These are phyloP conservation scores for Rhizoclosmatium globosum DNA, from an alignment of 192 early-diverging fungal genomes.

Conservation along the genomic window DNA sequence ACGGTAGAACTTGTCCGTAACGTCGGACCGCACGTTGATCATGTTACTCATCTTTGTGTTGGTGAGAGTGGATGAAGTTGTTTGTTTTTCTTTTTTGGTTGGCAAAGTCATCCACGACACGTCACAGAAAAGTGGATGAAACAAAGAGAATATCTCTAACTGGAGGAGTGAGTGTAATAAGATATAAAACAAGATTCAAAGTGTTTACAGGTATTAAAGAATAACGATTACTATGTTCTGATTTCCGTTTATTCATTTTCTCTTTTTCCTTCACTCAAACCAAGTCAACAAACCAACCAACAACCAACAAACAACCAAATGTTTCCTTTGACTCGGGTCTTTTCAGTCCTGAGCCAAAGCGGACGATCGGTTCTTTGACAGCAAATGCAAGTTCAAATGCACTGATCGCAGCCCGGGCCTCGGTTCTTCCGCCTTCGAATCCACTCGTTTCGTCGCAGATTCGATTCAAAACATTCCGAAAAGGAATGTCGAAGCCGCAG, in stretches of 20 bases:
- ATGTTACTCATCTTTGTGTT: constrained; percentile 21
- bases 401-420: not conserved
- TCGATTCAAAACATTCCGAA: constrained; percentile 51
- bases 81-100: not conserved
- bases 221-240: too few relatives aligned
- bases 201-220: too few relatives aligned
- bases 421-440: not conserved
- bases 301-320: not conserved
- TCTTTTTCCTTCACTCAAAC: too few relatives aligned
- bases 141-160: too few relatives aligned
- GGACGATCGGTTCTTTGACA: not conserved
- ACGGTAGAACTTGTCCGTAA: constrained; percentile 94
- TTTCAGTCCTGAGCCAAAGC: not conserved
- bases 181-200: too few relatives aligned
- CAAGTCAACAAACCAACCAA: too few relatives aligned
- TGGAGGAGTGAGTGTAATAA: too few relatives aligned
- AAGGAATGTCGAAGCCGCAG: constrained; percentile 45
- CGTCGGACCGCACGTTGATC: constrained; percentile 88
- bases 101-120: too few relatives aligned
- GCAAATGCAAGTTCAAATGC: too few relatives aligned
- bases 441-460: constrained; percentile 38
- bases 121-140: too few relatives aligned
- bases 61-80: not conserved
- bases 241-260: too few relatives aligned
- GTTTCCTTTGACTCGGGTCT: not conserved